Conservation (phyloP, 1,284 basidiomycete genomes). For the Moesziomyces sp. region DNA sequence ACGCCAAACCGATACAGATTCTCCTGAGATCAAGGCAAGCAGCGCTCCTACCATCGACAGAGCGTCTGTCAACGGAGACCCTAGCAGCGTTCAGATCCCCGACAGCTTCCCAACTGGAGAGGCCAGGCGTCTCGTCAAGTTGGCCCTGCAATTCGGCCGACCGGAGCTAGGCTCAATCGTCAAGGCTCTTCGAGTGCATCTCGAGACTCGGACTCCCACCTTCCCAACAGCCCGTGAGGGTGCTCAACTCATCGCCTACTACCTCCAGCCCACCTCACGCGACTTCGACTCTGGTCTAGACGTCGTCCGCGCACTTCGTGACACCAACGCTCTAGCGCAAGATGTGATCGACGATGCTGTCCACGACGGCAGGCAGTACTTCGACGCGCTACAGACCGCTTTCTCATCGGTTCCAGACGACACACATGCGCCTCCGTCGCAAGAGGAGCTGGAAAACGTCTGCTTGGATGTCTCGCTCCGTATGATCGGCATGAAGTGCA, state of each 20-base stretch:
- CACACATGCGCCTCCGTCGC: background rate
- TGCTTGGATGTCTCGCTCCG: constrained; percentile 38
- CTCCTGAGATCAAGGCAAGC: background rate
- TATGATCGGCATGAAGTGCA: constrained; percentile 25
- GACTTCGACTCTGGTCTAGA: constrained; percentile 36
- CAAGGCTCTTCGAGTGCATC: constrained; percentile 24
- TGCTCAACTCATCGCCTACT: constrained; percentile 32
- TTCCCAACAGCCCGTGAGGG: constrained; percentile 44
- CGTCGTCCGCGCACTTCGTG: constrained; percentile 28
- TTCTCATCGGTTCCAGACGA: constrained; percentile 5
- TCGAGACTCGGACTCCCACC: constrained; percentile 25
- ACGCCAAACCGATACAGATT: constrained; percentile 2
- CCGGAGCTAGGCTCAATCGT: constrained; percentile 32
- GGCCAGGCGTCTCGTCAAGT: constrained; percentile 26
- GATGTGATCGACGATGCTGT: constrained; percentile 30
- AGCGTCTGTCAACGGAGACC: background rate
- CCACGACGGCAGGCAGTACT: constrained; percentile 24
- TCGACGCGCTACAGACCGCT: constrained; percentile 6
- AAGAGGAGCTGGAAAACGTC: constrained; percentile 23
- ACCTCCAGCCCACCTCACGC: constrained; percentile 32
- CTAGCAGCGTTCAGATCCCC: constrained; percentile 9
- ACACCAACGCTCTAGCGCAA: constrained; percentile 36
- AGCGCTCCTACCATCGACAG: background rate
- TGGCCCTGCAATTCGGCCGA: constrained; percentile 10
- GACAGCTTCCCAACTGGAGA: constrained; percentile 34